Evolutionary conservation across 2,329 filamentous ascomycete species (phyloP), one percentile per base, ranked within the genome.

Genomic region (Waltergamsia citrina): DNA sequence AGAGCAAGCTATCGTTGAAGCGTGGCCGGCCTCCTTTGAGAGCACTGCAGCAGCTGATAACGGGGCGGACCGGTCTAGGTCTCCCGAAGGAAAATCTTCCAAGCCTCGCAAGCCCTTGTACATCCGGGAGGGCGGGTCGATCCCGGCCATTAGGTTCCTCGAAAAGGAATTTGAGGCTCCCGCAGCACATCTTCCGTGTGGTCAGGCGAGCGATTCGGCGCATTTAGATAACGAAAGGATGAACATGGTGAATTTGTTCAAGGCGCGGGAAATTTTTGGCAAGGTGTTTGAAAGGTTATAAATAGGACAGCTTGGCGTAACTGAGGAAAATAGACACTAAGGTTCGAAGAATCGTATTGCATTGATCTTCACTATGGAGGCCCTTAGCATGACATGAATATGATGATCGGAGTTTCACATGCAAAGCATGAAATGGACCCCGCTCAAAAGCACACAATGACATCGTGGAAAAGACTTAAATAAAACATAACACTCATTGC

Each of bases 171-270:
- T 96, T 51, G 71, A 72, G 3, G 92, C 92, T 0, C 87, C 88
- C 0, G 90, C 92, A 0, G 90, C 90, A 1, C 88, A 96, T 56
- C 60, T 98, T 22, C 93, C 92, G 0, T 95, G 88, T 50, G 93
- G 93, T 0, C 88, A 95, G 58, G 87, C 90, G 10, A 95, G 85
- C 47, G 92, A 98, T 51, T 80, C 81, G 33, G 92, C 90, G 14
- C 92, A 98, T 71, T 60, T 98, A 57, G 85, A 94, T 50, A 96
- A 98, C 49, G 92, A 98, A 68, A 65, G 92, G n/a, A 64, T 98
- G 56, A 69, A 92, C 34, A 65, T 98, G 36, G 63, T 84, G 46
- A 98, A 98, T 57, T 53, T 98, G 47, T 75, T 87, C 40, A 95
- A 94, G 62, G 92, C 86, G 42, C 76, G 88, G 42, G 86, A 92